phyloP scores from a whole-genome alignment of 768 basidiomycete genomes.

The Termitomyces sp. region DNA sequence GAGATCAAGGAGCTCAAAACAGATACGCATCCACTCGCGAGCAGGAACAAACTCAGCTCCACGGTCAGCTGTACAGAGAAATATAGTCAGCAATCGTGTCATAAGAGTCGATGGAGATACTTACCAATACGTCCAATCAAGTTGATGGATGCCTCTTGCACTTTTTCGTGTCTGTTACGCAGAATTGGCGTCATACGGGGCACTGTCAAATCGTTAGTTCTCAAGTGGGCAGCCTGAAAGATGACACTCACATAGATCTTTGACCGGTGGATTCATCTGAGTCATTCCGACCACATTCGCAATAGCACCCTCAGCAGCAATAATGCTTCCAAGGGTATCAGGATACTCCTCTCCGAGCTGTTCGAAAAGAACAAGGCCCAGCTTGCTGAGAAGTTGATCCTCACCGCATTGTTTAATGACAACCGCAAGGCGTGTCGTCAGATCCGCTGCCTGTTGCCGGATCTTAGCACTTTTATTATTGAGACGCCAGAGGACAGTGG shows the following conservation, averaged over 20 bases:
- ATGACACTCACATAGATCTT: slow-evolving; percentile 83
- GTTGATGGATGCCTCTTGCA: slow-evolving; percentile 99
- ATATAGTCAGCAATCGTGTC: slow-evolving; percentile 12
- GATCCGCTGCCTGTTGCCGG: slow-evolving; percentile 97
- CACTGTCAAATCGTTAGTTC: slow-evolving; percentile 42
- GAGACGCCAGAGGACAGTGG: slow-evolving; percentile 97
- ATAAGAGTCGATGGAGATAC: slow-evolving; percentile 24
- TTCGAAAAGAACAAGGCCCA: slow-evolving; percentile 95
- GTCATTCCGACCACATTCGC: slow-evolving; percentile 99
- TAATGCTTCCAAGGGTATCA: slow-evolving; percentile 98
- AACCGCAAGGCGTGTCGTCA: slow-evolving; percentile 91
- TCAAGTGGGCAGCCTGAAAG: background rate
- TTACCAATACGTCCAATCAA: slow-evolving; percentile 91
- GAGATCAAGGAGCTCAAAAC: slow-evolving; percentile 94
- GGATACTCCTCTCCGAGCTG: slow-evolving; percentile 99
- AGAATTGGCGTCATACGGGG: slow-evolving; percentile 99
- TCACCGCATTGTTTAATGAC: slow-evolving; percentile 99
- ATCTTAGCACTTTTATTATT: slow-evolving; percentile 99
- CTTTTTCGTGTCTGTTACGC: slow-evolving; percentile 97
- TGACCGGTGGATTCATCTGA: slow-evolving; percentile 99
- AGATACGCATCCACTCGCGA: slow-evolving; percentile 99
- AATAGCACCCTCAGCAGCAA: slow-evolving; percentile 97
- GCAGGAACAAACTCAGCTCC: slow-evolving; percentile 98
- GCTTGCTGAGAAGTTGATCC: slow-evolving; percentile 90
- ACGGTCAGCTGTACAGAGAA: slow-evolving; percentile 66